These are phyloP conservation scores for Cardiospermum halicacabum DNA, from an alignment of 345 rosid genomes.

Conservation along the genomic window DNA sequence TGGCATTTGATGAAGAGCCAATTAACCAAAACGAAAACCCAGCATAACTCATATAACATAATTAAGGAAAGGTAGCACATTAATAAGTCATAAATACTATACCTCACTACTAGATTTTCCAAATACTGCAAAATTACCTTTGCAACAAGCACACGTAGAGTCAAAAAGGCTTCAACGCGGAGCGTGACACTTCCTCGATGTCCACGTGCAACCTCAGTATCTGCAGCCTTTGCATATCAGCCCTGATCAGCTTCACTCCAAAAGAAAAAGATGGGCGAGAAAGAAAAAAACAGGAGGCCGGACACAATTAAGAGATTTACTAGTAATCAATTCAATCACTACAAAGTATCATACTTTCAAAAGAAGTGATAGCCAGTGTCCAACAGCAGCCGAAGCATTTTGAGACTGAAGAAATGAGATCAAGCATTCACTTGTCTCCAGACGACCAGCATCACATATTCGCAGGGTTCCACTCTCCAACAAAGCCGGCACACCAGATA, in stretches of 20 bases:
- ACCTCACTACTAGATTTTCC: not conserved
- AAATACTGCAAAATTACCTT: conserved; percentile 47
- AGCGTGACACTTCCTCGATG: conserved; percentile 78
- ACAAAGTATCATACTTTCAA: conserved; percentile 48
- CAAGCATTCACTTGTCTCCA: conserved; percentile 52
- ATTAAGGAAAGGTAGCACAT: not conserved
- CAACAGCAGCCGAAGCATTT: conserved; percentile 72
- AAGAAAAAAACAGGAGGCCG: not conserved
- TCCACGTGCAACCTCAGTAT: conserved; percentile 73
- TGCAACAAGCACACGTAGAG: conserved; percentile 76
- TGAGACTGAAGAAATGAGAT: conserved; percentile 78
- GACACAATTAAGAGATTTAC: not conserved
- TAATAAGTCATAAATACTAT: not conserved
- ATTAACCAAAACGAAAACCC: not conserved
- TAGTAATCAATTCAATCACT: not conserved
- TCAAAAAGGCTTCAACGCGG: conserved; percentile 70
- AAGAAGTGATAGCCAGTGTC: conserved; percentile 93
- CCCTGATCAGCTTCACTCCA: conserved; percentile 15
- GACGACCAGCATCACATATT: conserved; percentile 19
- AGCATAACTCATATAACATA: not conserved
- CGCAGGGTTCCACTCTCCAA: conserved; percentile 32
- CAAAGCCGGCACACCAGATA: conserved; percentile 51
- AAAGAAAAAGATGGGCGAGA: not conserved
- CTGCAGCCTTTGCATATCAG: conserved; percentile 65
- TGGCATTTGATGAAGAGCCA: not conserved